Evolutionary conservation across 192 early-diverging fungal species (phyloP).

Genomic region (Gaertneriomyces semiglobifer): DNA sequence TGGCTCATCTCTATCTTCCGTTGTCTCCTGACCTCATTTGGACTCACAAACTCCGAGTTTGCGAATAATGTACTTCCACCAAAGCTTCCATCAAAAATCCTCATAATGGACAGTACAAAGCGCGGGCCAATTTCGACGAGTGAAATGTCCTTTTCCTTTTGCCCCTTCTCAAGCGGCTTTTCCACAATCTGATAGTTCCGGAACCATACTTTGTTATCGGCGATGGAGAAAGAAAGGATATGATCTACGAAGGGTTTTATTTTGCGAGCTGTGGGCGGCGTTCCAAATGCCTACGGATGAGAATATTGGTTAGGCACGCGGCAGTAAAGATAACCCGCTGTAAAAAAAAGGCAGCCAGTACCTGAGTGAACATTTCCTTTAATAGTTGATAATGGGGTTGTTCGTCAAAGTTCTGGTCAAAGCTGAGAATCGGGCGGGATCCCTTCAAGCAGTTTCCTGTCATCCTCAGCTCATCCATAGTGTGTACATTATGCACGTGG

Average conservation of each 20-base stretch:
- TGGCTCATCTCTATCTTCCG: slow-evolving; percentile 45
- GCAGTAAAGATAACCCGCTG: neutral
- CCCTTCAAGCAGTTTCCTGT: slow-evolving; percentile 98
- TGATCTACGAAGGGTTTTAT: slow-evolving; percentile 98
- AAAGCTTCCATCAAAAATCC: slow-evolving; percentile 95
- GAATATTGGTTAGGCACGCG: neutral
- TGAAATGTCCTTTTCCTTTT: slow-evolving; percentile 63
- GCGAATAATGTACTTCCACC: slow-evolving; percentile 88
- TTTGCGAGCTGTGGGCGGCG: slow-evolving; percentile 79
- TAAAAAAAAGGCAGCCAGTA: neutral
- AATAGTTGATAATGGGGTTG: slow-evolving; percentile 79
- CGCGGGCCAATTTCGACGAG: slow-evolving; percentile 96
- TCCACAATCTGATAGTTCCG: slow-evolving; percentile 94
- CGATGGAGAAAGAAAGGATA: slow-evolving; percentile 82
- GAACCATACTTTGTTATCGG: slow-evolving; percentile 84
- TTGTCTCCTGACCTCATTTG: slow-evolving; percentile 52
- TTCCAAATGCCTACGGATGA: slow-evolving; percentile 68
- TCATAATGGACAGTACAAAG: slow-evolving; percentile 88
- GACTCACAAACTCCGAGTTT: slow-evolving; percentile 82
- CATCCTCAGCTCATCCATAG: slow-evolving; percentile 98
- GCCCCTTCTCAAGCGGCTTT: slow-evolving; percentile 43
- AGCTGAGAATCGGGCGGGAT: slow-evolving; percentile 90
- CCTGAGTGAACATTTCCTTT: slow-evolving; percentile 88
- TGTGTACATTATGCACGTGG: slow-evolving; percentile 95
- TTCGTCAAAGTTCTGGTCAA: slow-evolving; percentile 89